Conservation (phyloP, 2,329 filamentous ascomycete species). For the Byssochlamys sp. region DNA sequence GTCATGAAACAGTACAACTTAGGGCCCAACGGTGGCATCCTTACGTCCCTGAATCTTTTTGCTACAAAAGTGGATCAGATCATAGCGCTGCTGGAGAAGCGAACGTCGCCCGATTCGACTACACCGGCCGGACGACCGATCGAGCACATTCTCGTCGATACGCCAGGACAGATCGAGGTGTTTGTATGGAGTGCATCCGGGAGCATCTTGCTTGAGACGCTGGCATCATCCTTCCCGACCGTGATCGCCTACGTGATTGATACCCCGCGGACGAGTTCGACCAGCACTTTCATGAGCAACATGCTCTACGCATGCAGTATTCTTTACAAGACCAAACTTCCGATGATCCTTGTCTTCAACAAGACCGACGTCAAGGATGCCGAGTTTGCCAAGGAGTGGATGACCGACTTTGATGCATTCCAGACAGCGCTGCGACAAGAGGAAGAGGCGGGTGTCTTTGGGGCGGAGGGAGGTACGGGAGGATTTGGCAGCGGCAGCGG, state of each 20-base stretch:
- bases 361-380: constrained; percentile 94
- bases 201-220: constrained; percentile 81
- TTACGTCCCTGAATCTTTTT: constrained; percentile 92
- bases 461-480: constrained; percentile 54
- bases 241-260: constrained; percentile 97
- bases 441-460: constrained; percentile 67
- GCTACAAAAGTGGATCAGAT: constrained; percentile 97
- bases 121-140: constrained; percentile 46
- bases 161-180: constrained; percentile 94
- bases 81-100: constrained; percentile 78
- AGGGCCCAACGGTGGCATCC: constrained; percentile 89
- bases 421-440: constrained; percentile 74
- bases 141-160: constrained; percentile 83
- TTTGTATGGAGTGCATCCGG: constrained; percentile 97
- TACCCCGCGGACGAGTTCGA: constrained; percentile 83
- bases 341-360: constrained; percentile 98
- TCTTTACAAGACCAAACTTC: constrained; percentile 94
- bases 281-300: constrained; percentile 97
- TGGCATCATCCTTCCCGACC: constrained; percentile 89
- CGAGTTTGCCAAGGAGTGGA: constrained; percentile 91
- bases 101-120: constrained; percentile 52
- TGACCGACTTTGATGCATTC: constrained; percentile 97
- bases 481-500: constrained; percentile 65
- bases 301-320: constrained; percentile 99
- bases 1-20: constrained; percentile 99